Evolutionary conservation across 1,139 yeast genomes (phyloP), one percentile per base, ranked within the genome.

Genomic region (Oligophagozyma castellii): DNA sequence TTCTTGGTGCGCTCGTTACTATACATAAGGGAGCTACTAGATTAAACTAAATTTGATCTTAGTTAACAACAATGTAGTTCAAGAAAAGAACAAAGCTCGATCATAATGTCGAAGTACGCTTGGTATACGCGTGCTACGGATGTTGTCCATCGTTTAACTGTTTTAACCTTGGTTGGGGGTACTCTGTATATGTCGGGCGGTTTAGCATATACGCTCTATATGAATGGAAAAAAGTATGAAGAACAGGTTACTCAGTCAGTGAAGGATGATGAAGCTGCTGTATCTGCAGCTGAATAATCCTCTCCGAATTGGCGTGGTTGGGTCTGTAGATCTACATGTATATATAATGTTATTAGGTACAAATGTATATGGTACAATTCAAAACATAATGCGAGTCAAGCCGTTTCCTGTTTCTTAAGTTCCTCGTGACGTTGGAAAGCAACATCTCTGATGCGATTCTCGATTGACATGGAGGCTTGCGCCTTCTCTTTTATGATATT

Each of bases 241-340:
- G 53, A 54, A 28, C 56, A 64, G 42, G 39, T 59, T 19, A 53
- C 58, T 2, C 39, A 42, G 24, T 50, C 58, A 40, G 46, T 56
- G 36, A 53, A 48, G 19, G 35, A 47, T 16, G 31, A 29, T 11
- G 31, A 29, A 15, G 14, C 21, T 1, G 76, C 89, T 14, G 86
- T 86, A 95, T 89, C 81, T 59, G 95, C 95, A 0, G 71, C 89
- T 1, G 95, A 89, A 53, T 89, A 96, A 96, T 84, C 89, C 48
- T 43, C 86, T 96, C 0, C 65, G 86, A 40, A 86, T 86, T 58
- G 92, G 94, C 8, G 83, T 83, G 58, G 33, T 29, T 11, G 8
- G 20, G 20, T 7, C 20, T 18, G n/a, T n/a, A n/a, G n/a, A n/a
- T n/a, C n/a, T 10, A 18, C 10, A 7, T 18, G 20, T 18, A 18